A percentile compares a stretch with the other conserved stretches of the same genome.
phyloP scores from a whole-genome alignment of 176 grass and related monocot species.

The Poa annua region DNA sequence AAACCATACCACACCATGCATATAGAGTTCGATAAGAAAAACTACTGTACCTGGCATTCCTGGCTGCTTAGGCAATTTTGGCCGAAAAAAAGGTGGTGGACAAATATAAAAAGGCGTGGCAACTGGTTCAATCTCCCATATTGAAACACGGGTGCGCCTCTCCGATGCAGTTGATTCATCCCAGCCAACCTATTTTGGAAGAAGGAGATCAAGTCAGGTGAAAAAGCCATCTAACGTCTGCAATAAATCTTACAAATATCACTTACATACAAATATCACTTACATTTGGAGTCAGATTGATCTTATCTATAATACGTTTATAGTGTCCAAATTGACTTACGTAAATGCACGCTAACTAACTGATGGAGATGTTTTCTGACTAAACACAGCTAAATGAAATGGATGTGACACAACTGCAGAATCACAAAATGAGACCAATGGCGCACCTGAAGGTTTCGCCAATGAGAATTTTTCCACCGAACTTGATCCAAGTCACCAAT shows the following conservation, averaged over 20 bases:
- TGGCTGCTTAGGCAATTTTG: slow-evolving; percentile 79
- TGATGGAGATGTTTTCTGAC: slow-evolving; percentile 4
- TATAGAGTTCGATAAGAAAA: neutral
- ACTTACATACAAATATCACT: slow-evolving; percentile 22
- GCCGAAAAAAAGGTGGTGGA: slow-evolving; percentile 86
- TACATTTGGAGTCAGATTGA: neutral
- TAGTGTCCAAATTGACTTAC: neutral
- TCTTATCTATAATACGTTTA: neutral
- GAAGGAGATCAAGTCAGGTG: slow-evolving; percentile 39
- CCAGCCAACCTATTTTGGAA: slow-evolving; percentile 88
- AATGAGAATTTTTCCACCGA: slow-evolving; percentile 97
- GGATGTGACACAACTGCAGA: slow-evolving; percentile 8
- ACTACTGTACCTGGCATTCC: slow-evolving; percentile 64
- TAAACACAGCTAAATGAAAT: slow-evolving; percentile 15
- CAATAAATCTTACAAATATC: slow-evolving; percentile 28
- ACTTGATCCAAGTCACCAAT: slow-evolving; percentile 86
- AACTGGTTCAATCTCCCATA: slow-evolving; percentile 99
- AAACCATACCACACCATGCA: slow-evolving; percentile 16
- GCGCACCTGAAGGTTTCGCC: slow-evolving; percentile 93
- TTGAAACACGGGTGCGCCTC: slow-evolving; percentile 84
- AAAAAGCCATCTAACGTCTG: neutral
- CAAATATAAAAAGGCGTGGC: slow-evolving; percentile 99
- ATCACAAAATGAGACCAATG: neutral
- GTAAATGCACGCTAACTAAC: slow-evolving; percentile 14
- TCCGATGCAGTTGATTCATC: slow-evolving; percentile 95